phyloP scores from a whole-genome alignment of 2,329 filamentous ascomycete genomes.

The Fusarium sp. region DNA sequence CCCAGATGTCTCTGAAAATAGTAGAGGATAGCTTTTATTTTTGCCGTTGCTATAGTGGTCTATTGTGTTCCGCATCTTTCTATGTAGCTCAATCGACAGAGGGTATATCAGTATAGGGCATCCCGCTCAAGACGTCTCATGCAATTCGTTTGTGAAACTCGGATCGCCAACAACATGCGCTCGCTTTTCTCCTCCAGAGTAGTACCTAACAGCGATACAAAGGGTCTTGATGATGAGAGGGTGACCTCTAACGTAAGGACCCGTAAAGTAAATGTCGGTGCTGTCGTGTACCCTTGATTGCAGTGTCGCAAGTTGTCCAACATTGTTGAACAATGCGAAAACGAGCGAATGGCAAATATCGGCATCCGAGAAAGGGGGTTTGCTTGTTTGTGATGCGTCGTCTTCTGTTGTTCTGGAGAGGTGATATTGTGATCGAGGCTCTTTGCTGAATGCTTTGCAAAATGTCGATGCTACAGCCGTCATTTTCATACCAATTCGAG shows the following conservation, averaged over 20 bases:
- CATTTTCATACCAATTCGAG: slow-evolving; percentile 95
- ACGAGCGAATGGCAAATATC: slow-evolving; percentile 93
- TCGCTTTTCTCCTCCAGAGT: slow-evolving; percentile 23
- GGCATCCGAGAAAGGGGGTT: slow-evolving; percentile 73
- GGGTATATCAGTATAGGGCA: neutral
- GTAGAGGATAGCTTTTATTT: too few species aligned
- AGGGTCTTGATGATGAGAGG: slow-evolving; percentile 97
- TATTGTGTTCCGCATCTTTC: neutral
- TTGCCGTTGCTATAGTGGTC: too few species aligned
- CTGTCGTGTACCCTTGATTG: slow-evolving; percentile 94
- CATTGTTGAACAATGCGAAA: slow-evolving; percentile 97
- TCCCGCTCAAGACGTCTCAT: neutral
- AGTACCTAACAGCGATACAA: slow-evolving; percentile 32
- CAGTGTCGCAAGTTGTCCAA: slow-evolving; percentile 95
- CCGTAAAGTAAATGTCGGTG: slow-evolving; percentile 97
- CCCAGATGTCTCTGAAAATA: too few species aligned
- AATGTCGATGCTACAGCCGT: slow-evolving; percentile 96
- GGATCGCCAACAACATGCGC: slow-evolving; percentile 11
- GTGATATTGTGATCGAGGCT: slow-evolving; percentile 65
- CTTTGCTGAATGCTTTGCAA: slow-evolving; percentile 95
- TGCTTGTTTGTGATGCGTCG: slow-evolving; percentile 68
- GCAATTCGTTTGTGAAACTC: neutral
- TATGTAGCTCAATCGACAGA: neutral
- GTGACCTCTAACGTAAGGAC: slow-evolving; percentile 95
- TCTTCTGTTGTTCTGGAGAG: slow-evolving; percentile 72